phyloP scores from a whole-genome alignment of 1,284 basidiomycete genomes.

The Cystobasidium sp. region DNA sequence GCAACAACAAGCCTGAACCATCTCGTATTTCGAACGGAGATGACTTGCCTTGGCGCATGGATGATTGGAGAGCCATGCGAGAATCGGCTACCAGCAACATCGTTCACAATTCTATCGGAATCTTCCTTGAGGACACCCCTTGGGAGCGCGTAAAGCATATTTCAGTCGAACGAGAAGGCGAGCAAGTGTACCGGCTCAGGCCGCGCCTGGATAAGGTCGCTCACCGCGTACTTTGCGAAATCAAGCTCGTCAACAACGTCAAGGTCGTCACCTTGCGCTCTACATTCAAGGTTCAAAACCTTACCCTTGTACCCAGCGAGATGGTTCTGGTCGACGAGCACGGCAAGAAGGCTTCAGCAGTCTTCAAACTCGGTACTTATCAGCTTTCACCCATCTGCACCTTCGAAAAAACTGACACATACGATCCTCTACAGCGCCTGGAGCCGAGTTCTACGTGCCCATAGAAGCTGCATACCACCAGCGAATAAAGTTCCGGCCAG shows the following conservation, averaged over 20 bases:
- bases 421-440: slow-evolving; percentile 66
- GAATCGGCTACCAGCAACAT: slow-evolving; percentile 66
- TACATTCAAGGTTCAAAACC: slow-evolving; percentile 89
- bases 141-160: slow-evolving; percentile 92
- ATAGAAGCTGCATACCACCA: slow-evolving; percentile 87
- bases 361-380: slow-evolving; percentile 78
- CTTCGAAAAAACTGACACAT: not conserved
- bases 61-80: slow-evolving; percentile 92
- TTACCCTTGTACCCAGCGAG: slow-evolving; percentile 90
- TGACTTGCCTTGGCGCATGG: slow-evolving; percentile 92
- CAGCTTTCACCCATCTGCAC: not conserved
- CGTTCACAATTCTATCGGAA: slow-evolving; percentile 74
- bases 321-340: slow-evolving; percentile 84
- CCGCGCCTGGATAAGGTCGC: slow-evolving; percentile 76
- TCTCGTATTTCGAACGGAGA: slow-evolving; percentile 67
- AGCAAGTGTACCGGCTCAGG: slow-evolving; percentile 83
- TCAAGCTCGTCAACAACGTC: slow-evolving; percentile 88
- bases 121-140: slow-evolving; percentile 81
- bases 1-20: slow-evolving; percentile 37
- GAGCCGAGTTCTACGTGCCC: slow-evolving; percentile 86
- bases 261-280: slow-evolving; percentile 95
- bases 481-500: slow-evolving; percentile 85
- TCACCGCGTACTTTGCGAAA: slow-evolving; percentile 85
- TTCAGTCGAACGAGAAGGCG: slow-evolving; percentile 92
- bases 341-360: slow-evolving; percentile 77